A percentile compares a stretch with the other conserved stretches of the same genome.
Conservation (phyloP, 2,329 filamentous ascomycete genomes). For the Boeremia lycopersici region DNA sequence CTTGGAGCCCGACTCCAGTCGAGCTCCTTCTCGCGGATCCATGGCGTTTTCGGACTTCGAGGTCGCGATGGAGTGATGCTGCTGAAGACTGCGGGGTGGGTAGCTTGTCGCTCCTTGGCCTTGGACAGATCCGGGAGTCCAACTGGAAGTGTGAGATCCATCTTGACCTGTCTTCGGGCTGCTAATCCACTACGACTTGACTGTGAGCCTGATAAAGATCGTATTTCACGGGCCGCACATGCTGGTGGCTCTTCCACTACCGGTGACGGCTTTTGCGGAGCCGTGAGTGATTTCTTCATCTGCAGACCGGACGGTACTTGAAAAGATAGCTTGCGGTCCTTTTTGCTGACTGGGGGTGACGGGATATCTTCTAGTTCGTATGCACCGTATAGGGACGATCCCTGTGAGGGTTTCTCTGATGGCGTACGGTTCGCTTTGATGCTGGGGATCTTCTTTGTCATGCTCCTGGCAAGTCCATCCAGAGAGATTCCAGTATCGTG, state of each 20-base stretch:
- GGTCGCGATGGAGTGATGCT: constrained; percentile 30
- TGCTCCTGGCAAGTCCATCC: constrained; percentile 30
- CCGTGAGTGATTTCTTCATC: background rate
- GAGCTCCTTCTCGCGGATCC: constrained; percentile 18
- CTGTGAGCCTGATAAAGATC: background rate
- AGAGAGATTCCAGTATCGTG: constrained; percentile 29
- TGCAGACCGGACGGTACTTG: constrained; percentile 5
- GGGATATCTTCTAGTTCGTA: background rate
- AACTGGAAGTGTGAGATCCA: constrained; percentile 36
- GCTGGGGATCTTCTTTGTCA: constrained; percentile 31
- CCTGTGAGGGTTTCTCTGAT: background rate
- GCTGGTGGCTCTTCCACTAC: background rate
- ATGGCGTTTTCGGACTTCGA: constrained; percentile 37
- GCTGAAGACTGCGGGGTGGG: constrained; percentile 16
- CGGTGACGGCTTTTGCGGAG: constrained; percentile 1
- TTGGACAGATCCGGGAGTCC: constrained; percentile 28
- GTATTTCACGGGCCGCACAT: background rate
- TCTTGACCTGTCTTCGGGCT: constrained; percentile 36
- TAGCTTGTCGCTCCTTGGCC: constrained; percentile 14
- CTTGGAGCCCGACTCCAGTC: constrained; percentile 17
- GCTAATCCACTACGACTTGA: constrained; percentile 26
- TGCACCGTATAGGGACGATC: background rate
- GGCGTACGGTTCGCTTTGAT: constrained; percentile 11
- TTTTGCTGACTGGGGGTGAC: constrained; percentile 4
- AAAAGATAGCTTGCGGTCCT: constrained; percentile 17